Percentiles rank a stretch among this genome's conserved stretches.
phyloP scores from a whole-genome alignment of 2,329 filamentous ascomycete genomes.

The Diaporthe vaccinii region DNA sequence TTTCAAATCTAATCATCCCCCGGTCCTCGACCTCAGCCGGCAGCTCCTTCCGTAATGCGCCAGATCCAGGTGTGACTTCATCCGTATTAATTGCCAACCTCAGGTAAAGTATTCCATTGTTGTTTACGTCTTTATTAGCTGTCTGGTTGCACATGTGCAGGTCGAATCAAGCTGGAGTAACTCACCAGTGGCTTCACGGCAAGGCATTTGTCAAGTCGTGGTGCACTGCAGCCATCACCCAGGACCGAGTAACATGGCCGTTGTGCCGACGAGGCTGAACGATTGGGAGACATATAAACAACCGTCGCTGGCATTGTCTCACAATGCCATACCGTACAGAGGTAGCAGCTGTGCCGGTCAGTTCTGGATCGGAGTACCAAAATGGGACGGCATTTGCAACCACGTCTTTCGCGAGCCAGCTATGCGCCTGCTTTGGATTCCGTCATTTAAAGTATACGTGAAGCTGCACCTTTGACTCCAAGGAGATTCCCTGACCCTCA shows the following conservation, averaged over 20 bases:
- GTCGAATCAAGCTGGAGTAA: not conserved
- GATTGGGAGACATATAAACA: not conserved
- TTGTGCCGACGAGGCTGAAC: not conserved
- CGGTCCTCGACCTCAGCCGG: not conserved
- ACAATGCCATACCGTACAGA: not conserved
- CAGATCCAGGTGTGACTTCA: constrained; percentile 8
- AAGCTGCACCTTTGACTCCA: not conserved
- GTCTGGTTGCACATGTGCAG: not conserved
- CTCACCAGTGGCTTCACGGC: not conserved
- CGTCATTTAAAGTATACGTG: not conserved
- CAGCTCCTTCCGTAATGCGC: too few species aligned
- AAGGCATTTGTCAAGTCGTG: not conserved
- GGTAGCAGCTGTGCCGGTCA: not conserved
- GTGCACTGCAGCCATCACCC: not conserved
- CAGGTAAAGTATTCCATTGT: not conserved
- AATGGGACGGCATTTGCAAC: not conserved
- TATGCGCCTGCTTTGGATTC: not conserved
- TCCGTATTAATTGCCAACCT: not conserved
- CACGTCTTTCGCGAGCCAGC: not conserved
- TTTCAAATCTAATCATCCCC: constrained; percentile 11
- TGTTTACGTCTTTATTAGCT: not conserved
- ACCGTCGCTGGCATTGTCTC: not conserved
- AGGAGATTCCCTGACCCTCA: not conserved
- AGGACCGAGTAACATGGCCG: not conserved
- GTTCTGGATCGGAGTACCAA: not conserved